These are phyloP conservation scores for Davidsoniella eucalypti DNA, from an alignment of 2,329 filamentous ascomycete species.

Conservation along the genomic window DNA sequence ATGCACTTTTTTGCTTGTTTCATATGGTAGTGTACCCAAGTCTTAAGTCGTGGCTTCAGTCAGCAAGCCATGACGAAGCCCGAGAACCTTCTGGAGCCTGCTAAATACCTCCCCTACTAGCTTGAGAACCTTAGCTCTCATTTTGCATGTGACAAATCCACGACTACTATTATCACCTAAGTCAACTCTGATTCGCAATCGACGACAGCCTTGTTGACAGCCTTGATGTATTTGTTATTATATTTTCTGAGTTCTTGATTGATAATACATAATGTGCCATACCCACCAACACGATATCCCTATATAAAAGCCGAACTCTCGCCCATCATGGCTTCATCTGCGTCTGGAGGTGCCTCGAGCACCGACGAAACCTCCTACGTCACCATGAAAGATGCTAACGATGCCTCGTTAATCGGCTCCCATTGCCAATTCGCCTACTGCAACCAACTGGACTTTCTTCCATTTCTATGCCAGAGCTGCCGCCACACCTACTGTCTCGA, in stretches of 20 bases:
- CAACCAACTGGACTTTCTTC: constrained; percentile 88
- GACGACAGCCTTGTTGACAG: background rate
- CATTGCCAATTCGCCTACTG: constrained; percentile 89
- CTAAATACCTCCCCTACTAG: background rate
- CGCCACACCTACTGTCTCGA: constrained; percentile 76
- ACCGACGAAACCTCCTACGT: constrained; percentile 44
- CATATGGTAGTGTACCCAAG: background rate
- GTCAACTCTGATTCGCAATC: background rate
- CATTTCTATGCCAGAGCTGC: constrained; percentile 87
- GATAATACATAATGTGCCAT: background rate
- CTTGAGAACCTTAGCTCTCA: background rate
- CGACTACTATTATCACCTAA: background rate
- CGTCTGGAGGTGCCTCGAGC: background rate
- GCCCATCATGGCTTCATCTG: constrained; percentile 7
- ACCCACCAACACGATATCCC: background rate
- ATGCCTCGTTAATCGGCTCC: constrained; percentile 70
- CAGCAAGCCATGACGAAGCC: background rate
- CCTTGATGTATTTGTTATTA: constrained; percentile 2
- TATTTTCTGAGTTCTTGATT: too few species aligned
- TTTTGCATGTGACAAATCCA: constrained; percentile 1
- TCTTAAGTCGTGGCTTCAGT: background rate
- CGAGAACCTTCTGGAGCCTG: constrained; percentile 2
- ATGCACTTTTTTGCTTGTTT: background rate
- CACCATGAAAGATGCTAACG: constrained; percentile 52
- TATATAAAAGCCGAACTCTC: constrained; percentile 12